Conservation (phyloP, 257 asterid genomes). For the Jasminum sambac region DNA sequence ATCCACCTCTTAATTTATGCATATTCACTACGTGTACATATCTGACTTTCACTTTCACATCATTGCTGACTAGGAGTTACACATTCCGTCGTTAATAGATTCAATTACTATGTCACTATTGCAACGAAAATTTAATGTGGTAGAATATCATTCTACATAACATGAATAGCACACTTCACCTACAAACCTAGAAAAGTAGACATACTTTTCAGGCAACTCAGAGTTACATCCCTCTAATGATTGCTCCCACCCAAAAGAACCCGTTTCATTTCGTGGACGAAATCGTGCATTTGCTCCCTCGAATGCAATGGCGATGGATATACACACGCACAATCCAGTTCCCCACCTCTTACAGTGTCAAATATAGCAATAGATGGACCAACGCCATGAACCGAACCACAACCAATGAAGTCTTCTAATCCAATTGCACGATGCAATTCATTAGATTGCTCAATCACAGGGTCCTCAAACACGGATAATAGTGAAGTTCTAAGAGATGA, state of each 20-base stretch:
- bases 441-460: constrained; percentile 39
- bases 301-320: constrained; percentile 86
- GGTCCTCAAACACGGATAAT: constrained; percentile 72
- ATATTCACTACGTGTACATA: no score
- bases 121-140: no score
- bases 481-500: constrained; percentile 75
- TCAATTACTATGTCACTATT: no score
- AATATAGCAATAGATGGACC: constrained; percentile 86
- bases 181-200: neutral
- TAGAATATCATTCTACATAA: no score
- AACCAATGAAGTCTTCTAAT: constrained; percentile 65
- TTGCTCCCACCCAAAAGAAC: constrained; percentile 37
- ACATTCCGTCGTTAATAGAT: no score
- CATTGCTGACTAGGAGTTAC: no score
- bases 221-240: neutral
- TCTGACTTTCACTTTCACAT: no score
- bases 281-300: constrained; percentile 73
- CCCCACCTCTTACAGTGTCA: constrained; percentile 61
- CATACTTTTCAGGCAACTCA: neutral
- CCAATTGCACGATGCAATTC: constrained; percentile 43
- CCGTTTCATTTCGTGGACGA: constrained; percentile 59
- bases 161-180: neutral
- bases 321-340: constrained; percentile 73
- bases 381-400: constrained; percentile 78
- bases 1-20: no score